Base-by-base conservation (phyloP, 345 rosid genomes). In the sweet orange (Citrus sinensis) region DNA sequence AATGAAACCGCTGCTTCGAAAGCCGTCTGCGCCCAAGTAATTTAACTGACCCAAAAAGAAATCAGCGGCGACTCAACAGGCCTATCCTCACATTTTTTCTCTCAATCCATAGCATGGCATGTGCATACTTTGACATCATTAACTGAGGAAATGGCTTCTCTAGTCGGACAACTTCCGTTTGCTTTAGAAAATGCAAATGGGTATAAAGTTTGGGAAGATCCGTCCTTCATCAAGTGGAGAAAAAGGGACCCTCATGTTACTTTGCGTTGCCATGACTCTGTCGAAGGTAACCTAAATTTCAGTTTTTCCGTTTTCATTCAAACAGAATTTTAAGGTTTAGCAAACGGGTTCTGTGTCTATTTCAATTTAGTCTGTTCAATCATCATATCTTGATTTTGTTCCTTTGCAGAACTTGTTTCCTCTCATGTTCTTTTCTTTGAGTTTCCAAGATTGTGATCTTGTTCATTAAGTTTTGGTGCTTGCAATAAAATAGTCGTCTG, bases 191-290 rank as follows among this genome's bases (percentile, higher is more conserved):
- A 82, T 81, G 92, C 93, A 73, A 89, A 83, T 81, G 94, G 96
- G 27, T 82, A 81, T 76, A 84, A 78, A 72, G 87, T 77, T 8
- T 94, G 99, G 98, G 97, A 96, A 80, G 98, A 96, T 84, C 95
- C 80, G 64, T 81, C 91, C 65, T 88, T 94, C 80, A 81, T 94
- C 83, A 94, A 92, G 78, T 92, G 97, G 97, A 90, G 87, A 65
- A 96, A 91, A 86, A 84, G 95, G 83, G 99, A 96, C 59, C 75
- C 95, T 86, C 99, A 96, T 75, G 99, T 96, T 78, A 87, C 90
- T 70, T 83, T 92, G 73, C 97, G 79, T 74, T 94, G 94, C 85
- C 99, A 96, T 81, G 99, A 94, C 29, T 96, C 98, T 74, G 58
- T 92, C 51, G 89, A 92, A 87, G 97, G 98, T 93, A 13, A 24